Conservation (phyloP, 192 early-diverging fungal species). For the Rhizophagus clarus region DNA sequence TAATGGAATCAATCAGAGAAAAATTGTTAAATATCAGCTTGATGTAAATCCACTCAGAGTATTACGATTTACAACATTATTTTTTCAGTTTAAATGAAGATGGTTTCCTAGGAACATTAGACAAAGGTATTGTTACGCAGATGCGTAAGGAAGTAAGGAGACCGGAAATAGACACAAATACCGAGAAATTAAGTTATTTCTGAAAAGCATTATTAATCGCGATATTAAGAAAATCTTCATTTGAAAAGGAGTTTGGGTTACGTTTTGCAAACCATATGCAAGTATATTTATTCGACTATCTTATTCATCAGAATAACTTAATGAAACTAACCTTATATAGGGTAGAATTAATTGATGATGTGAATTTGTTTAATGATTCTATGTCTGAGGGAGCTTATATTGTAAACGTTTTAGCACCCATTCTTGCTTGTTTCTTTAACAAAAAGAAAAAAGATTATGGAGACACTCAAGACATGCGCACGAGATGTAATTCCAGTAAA, state of each 20-base stretch:
- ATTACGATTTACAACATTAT: no score
- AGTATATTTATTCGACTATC: conserved; percentile 15
- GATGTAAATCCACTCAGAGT: no score
- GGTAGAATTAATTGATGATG: no score
- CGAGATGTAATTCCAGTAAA: conserved; percentile 1
- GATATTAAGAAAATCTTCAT: conserved; percentile 8
- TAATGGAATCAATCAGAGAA: background rate
- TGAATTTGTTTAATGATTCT: no score
- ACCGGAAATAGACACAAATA: conserved; percentile 7
- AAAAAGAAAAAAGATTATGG: conserved; percentile 15
- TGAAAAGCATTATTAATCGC: conserved; percentile 2
- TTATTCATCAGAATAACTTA: background rate
- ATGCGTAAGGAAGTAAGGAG: conserved; percentile 22
- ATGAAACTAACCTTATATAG: background rate
- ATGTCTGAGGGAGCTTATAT: conserved; percentile 11
- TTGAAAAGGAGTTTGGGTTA: background rate
- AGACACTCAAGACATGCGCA: conserved; percentile 4
- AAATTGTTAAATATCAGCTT: background rate
- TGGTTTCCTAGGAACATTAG: conserved; percentile 11
- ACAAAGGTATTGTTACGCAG: background rate
- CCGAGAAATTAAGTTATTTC: conserved; percentile 1
- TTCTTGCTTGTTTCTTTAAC: background rate
- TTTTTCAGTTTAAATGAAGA: conserved; percentile 4
- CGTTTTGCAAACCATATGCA: background rate
- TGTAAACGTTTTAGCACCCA: background rate